These are phyloP conservation scores for Trichoderma sp. DNA, from an alignment of 2,329 filamentous ascomycete genomes.

Conservation along the genomic window DNA sequence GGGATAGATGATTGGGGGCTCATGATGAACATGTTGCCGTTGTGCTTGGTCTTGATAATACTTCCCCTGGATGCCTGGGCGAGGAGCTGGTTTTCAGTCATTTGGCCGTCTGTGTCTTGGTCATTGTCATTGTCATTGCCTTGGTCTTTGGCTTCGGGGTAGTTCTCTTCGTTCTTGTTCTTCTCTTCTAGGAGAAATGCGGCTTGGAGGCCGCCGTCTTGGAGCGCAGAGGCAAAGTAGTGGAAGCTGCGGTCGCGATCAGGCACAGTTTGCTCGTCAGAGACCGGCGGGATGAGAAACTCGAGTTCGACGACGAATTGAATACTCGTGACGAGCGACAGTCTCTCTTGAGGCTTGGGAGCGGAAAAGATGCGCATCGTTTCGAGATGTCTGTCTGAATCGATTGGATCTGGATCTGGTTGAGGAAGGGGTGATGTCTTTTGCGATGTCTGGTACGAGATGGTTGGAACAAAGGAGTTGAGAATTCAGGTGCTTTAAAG, in stretches of 20 bases:
- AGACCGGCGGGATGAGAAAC: conserved; percentile 19
- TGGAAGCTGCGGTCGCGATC: conserved; percentile 6
- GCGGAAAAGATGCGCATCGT: background rate
- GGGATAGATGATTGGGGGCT: background rate
- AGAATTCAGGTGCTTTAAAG: background rate
- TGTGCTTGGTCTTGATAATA: conserved; percentile 14
- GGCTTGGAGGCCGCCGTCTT: conserved; percentile 12
- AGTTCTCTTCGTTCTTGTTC: background rate
- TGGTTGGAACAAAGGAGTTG: background rate
- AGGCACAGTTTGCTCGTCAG: background rate
- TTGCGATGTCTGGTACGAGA: background rate
- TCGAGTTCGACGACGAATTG: conserved; percentile 25
- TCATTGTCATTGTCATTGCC: background rate
- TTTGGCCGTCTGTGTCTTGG: no score
- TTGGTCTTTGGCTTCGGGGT: background rate
- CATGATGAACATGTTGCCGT: conserved; percentile 18
- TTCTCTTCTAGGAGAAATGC: conserved; percentile 10
- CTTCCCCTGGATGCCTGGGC: background rate
- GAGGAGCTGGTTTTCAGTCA: background rate
- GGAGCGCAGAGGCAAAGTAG: conserved; percentile 10
- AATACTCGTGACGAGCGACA: conserved; percentile 4
- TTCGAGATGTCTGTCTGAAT: background rate
- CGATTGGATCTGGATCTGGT: background rate
- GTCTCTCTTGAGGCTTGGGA: background rate
- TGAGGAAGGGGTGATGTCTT: background rate